Evolutionary conservation across 1,139 yeast species (phyloP).

Genomic region (Suhomyces taliae): DNA sequence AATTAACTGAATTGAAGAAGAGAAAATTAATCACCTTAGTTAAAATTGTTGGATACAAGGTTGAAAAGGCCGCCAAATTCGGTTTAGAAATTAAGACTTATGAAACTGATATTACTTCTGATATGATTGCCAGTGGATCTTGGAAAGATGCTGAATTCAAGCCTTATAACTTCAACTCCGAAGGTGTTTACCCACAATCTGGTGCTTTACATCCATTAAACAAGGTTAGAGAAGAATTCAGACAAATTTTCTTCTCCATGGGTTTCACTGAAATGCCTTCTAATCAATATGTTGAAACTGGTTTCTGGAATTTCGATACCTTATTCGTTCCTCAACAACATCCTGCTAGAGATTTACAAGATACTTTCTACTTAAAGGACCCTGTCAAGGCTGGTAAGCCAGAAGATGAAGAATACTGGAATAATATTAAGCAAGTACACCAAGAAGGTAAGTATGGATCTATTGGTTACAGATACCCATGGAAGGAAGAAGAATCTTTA

Average conservation of each 20-base stretch:
- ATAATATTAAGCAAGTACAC: conserved; percentile 79
- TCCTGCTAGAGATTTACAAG: conserved; percentile 99
- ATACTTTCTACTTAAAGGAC: conserved; percentile 94
- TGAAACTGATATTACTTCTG: conserved; percentile 93
- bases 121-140: conserved; percentile 76
- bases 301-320: conserved; percentile 98
- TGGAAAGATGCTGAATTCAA: conserved; percentile 89
- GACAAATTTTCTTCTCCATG: conserved; percentile 96
- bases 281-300: conserved; percentile 94
- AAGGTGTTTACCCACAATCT: conserved; percentile 80
- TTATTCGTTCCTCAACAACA: conserved; percentile 98
- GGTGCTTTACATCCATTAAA: conserved; percentile 97
- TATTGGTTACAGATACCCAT: conserved; percentile 96
- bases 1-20: conserved; percentile 83
- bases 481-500: conserved; percentile 89
- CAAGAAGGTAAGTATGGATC: conserved; percentile 91
- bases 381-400: conserved; percentile 81
- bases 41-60: conserved; percentile 73
- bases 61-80: conserved; percentile 81
- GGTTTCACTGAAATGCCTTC: conserved; percentile 99
- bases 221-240: conserved; percentile 95
- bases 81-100: conserved; percentile 74
- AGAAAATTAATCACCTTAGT: conserved; percentile 78
- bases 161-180: conserved; percentile 93
- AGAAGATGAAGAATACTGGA: conserved; percentile 73